Evolutionary conservation across 768 basidiomycete species (phyloP), one percentile per base, ranked within the genome.

Genomic region (Leucocoprinus sp.): DNA sequence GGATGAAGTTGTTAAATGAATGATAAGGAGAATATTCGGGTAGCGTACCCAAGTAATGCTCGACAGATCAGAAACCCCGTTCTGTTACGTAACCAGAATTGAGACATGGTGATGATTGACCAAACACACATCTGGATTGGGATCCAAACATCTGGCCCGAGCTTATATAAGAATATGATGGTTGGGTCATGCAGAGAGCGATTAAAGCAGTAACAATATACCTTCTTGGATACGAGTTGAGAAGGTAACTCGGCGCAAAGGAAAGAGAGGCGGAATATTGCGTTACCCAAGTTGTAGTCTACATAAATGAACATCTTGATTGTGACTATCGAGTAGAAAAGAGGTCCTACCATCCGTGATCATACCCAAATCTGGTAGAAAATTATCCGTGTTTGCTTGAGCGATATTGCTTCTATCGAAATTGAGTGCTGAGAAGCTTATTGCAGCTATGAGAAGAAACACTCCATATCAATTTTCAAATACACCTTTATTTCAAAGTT

Each of bases 101-200:
- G 80, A 21, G 56, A 58, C 18, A 68, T 52, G 5, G 77, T 70
- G 4, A 80, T 66, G 35, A 77, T 56, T 14, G 73, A 71, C 76
- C 75, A 78, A 14, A 69, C 49, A 42, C 70, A 72, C 63, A 79
- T 75, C 55, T 79, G 76, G 1, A 66, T 70, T 4, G 78, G 76
- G 57, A 79, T 78, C 78, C 76, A 81, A 19, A 74, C 69, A 57
- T 82, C 80, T 2, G 79, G 78, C 2, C 80, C 79, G 29, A 78
- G 50, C 72, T 76, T 39, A 31, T 4, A 31, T 11, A 31, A 31
- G n/a, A 31, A 31, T n/a, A n/a, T n/a, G n/a, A n/a, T n/a, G n/a
- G n/a, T n/a, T n/a, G n/a, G n/a, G n/a, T n/a, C n/a, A n/a, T n/a
- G n/a, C n/a, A n/a, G n/a, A n/a, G n/a, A n/a, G n/a, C n/a, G n/a